A percentile compares a stretch with the other conserved stretches of the same genome.
These are phyloP conservation scores for Teunomyces cretensis DNA, from an alignment of 805 yeast species.

Conservation along the genomic window DNA sequence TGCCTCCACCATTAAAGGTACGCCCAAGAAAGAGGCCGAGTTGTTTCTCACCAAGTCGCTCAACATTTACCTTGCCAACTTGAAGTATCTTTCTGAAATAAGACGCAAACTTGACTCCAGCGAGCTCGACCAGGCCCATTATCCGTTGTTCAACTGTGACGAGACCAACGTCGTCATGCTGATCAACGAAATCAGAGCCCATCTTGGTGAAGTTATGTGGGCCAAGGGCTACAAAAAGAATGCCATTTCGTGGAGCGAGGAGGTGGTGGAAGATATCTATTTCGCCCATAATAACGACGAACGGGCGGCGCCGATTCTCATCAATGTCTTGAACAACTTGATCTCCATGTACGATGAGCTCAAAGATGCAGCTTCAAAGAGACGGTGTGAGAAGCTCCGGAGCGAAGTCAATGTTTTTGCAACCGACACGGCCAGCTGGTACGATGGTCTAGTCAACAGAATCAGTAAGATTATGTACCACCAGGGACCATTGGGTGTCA, in stretches of 20 bases:
- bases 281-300: constrained; percentile 26
- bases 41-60: constrained; percentile 23
- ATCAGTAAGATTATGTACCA: constrained; percentile 39
- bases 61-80: constrained; percentile 37
- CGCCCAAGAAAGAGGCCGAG: constrained; percentile 8
- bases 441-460: constrained; percentile 30
- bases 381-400: constrained; percentile 28
- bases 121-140: constrained; percentile 23
- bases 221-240: constrained; percentile 36
- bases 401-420: constrained; percentile 27
- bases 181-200: constrained; percentile 35
- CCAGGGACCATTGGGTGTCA: constrained; percentile 42
- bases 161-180: constrained; percentile 25
- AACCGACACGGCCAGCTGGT: constrained; percentile 28
- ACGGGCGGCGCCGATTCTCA: constrained; percentile 28
- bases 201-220: constrained; percentile 44
- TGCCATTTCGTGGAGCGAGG: constrained; percentile 44
- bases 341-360: constrained; percentile 29
- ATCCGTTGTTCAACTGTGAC: constrained; percentile 39
- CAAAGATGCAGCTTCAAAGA: constrained; percentile 21
- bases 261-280: constrained; percentile 37
- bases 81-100: constrained; percentile 24
- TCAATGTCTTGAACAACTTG: constrained; percentile 31
- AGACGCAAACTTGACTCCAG: constrained; percentile 16
- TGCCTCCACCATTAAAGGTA: background rate